These are phyloP conservation scores for Garcia nutans DNA, from an alignment of 345 rosid genomes.

Conservation along the genomic window DNA sequence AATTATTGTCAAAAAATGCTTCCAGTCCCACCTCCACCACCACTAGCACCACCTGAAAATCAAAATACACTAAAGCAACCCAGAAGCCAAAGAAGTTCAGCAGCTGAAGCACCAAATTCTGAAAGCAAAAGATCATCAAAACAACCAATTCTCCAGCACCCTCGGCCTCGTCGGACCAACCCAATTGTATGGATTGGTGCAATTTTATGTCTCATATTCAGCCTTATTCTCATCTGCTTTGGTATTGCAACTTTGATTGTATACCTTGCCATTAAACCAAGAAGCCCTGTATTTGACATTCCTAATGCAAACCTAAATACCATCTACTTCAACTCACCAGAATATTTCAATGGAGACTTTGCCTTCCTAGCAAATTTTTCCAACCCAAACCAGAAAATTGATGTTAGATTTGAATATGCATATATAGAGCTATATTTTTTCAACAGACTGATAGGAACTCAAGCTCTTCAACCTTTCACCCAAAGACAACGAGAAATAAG, in stretches of 20 bases:
- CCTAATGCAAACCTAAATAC: conserved; percentile 65
- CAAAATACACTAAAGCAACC: conserved; percentile 39
- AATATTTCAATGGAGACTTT: conserved; percentile 76
- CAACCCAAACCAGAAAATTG: conserved; percentile 71
- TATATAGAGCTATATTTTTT: conserved; percentile 63
- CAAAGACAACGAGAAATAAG: conserved; percentile 54
- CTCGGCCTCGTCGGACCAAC: conserved; percentile 50
- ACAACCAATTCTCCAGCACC: conserved; percentile 37
- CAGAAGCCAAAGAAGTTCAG: conserved; percentile 22
- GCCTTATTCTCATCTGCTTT: conserved; percentile 68
- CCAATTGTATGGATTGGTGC: conserved; percentile 73
- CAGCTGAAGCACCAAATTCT: conserved; percentile 12
- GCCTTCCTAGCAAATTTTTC: conserved; percentile 64
- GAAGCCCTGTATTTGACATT: conserved; percentile 67
- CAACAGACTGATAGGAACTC: conserved; percentile 53
- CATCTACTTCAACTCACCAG: conserved; percentile 74
- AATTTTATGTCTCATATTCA: conserved; percentile 66
- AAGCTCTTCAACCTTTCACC: conserved; percentile 61
- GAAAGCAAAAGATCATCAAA: conserved; percentile 24
- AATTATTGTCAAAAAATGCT: conserved; percentile 33
- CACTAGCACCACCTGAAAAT: conserved; percentile 34
- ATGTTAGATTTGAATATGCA: conserved; percentile 57
- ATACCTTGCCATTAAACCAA: conserved; percentile 61
- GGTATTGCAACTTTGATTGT: conserved; percentile 76
- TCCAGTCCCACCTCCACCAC: conserved; percentile 31